phyloP scores from a whole-genome alignment of 2,329 filamentous ascomycete species.

The Trichoderma citrinoviride region DNA sequence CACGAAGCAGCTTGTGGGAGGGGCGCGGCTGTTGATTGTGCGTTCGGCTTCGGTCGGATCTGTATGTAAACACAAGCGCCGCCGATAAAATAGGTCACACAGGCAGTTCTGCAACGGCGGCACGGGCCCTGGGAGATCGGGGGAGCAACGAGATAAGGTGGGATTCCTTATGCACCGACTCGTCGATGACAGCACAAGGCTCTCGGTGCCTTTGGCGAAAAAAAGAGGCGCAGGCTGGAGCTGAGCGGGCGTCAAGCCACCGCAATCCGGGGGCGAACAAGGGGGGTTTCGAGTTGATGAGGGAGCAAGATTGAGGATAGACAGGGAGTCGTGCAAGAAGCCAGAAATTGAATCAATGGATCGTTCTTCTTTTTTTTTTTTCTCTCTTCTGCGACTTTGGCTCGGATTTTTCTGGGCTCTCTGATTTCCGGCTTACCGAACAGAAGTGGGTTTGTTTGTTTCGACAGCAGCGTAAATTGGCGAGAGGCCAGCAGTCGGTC shows the following conservation, averaged over 20 bases:
- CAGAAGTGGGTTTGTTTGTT: slow-evolving; percentile 1
- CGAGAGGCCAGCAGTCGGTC: too few relatives aligned
- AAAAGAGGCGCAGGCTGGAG: neutral
- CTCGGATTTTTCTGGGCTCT: neutral
- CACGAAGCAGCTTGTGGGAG: neutral
- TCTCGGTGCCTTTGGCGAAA: too few relatives aligned
- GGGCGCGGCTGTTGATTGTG: neutral
- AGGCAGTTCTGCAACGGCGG: neutral
- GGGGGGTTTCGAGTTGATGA: neutral
- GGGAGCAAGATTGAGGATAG: neutral
- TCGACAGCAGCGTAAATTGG: neutral
- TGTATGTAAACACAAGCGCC: slow-evolving; percentile 16
- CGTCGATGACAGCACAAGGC: slow-evolving; percentile 1
- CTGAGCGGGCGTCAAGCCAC: slow-evolving; percentile 14
- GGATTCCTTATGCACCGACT: slow-evolving; percentile 2
- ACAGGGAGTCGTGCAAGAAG: slow-evolving; percentile 3
- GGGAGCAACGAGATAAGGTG: slow-evolving; percentile 1
- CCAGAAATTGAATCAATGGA: neutral
- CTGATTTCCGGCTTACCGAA: neutral
- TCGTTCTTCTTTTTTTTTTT: neutral
- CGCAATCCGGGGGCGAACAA: neutral
- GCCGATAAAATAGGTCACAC: neutral
- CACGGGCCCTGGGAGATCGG: slow-evolving; percentile 6
- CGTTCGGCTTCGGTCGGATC: slow-evolving; percentile 3
- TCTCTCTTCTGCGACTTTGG: neutral